phyloP scores from a whole-genome alignment of 2,329 filamentous ascomycete species.

The Pseudomassariella vexata region DNA sequence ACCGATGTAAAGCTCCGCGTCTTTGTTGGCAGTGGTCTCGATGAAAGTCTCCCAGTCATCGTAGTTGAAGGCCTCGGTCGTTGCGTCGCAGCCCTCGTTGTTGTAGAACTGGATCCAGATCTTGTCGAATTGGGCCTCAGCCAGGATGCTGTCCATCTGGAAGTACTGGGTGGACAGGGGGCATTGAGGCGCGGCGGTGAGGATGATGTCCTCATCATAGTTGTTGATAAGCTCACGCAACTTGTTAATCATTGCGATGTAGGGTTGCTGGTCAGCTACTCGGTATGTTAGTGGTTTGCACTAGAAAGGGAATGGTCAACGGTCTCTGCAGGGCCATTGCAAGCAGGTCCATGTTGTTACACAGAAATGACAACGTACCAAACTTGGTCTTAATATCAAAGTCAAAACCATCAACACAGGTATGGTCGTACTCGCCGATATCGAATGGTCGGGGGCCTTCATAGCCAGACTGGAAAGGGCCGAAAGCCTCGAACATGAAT shows the following conservation, averaged over 20 bases:
- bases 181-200: slow-evolving; percentile 37
- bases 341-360: too few species aligned
- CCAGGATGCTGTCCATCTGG: slow-evolving; percentile 35
- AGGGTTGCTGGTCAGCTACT: slow-evolving; percentile 15
- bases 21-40: slow-evolving; percentile 26
- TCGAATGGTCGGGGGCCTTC: slow-evolving; percentile 4
- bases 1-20: slow-evolving; percentile 40
- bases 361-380: slow-evolving; percentile 16
- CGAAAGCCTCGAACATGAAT: slow-evolving; percentile 2
- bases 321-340: too few species aligned
- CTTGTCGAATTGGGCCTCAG: slow-evolving; percentile 26
- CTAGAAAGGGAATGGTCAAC: too few species aligned
- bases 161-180: slow-evolving; percentile 30
- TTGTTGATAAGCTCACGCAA: slow-evolving; percentile 14
- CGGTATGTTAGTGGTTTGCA: too few species aligned
- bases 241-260: slow-evolving; percentile 16
- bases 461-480: neutral
- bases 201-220: slow-evolving; percentile 7
- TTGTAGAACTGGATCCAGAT: slow-evolving; percentile 46
- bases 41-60: slow-evolving; percentile 33
- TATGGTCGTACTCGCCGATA: neutral
- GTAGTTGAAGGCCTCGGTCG: slow-evolving; percentile 33
- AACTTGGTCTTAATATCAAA: slow-evolving; percentile 12
- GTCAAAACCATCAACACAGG: slow-evolving; percentile 16
- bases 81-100: slow-evolving; percentile 32